Conservation (phyloP, 352 stramenopile genomes). For the Phytopythium cucurbitacearum region DNA sequence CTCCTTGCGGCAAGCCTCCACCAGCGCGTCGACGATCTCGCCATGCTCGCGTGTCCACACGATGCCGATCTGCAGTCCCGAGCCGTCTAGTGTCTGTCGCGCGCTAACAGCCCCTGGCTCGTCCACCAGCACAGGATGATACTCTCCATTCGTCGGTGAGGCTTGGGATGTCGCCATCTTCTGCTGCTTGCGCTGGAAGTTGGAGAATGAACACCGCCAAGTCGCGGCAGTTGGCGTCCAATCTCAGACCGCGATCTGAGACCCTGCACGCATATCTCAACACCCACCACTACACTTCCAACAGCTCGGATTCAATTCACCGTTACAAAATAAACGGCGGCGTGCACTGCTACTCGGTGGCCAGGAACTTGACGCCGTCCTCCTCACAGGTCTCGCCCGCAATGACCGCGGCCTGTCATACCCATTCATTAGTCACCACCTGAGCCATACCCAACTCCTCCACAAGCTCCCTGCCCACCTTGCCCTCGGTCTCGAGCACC, state of each 20-base stretch:
- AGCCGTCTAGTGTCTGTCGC: slow-evolving; percentile 14
- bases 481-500: slow-evolving; percentile 72
- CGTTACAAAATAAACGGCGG: not conserved
- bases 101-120: slow-evolving; percentile 28
- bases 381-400: slow-evolving; percentile 78
- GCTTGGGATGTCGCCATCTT: too few species aligned
- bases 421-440: not conserved
- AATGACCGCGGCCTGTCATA: slow-evolving; percentile 61
- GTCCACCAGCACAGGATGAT: slow-evolving; percentile 15
- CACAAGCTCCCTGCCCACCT: slow-evolving; percentile 23
- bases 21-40: slow-evolving; percentile 21
- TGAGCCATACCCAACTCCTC: not conserved
- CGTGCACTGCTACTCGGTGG: slow-evolving; percentile 29
- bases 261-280: too few species aligned
- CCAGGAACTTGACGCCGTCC: slow-evolving; percentile 84
- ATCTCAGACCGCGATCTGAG: too few species aligned
- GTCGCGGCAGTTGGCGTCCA: too few species aligned
- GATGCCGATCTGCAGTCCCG: slow-evolving; percentile 19
- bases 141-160: too few species aligned
- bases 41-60: slow-evolving; percentile 21
- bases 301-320: too few species aligned
- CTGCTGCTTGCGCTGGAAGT: too few species aligned
- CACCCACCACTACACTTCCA: slow-evolving; percentile 2
- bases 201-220: too few species aligned
- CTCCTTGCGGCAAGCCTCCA: slow-evolving; percentile 23